A percentile compares a stretch with the other conserved stretches of the same genome.
Conservation (phyloP, 768 basidiomycete species). For the Lactarius evosmus region DNA sequence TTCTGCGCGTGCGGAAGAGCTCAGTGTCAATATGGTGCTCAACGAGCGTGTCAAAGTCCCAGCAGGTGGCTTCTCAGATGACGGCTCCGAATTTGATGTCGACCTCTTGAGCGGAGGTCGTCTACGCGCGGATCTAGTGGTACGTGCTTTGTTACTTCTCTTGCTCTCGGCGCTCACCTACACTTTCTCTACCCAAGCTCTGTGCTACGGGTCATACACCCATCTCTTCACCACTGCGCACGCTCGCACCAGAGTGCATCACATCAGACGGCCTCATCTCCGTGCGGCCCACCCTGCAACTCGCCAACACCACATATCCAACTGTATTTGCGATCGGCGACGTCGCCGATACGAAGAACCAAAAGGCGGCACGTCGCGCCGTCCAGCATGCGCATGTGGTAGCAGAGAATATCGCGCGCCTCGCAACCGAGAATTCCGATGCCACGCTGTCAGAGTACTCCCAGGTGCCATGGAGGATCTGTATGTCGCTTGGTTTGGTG, state of each 20-base stretch:
- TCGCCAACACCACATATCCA: constrained; percentile 25
- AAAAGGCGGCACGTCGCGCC: constrained; percentile 31
- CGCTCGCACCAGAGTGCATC: constrained; percentile 30
- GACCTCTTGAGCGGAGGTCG: constrained; percentile 25
- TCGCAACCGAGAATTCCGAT: constrained; percentile 13
- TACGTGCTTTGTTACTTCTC: constrained; percentile 1
- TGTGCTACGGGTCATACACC: constrained; percentile 36
- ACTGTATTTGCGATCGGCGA: constrained; percentile 33
- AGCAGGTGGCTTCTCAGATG: constrained; percentile 31
- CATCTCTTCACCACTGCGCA: constrained; percentile 30
- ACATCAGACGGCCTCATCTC: constrained; percentile 26
- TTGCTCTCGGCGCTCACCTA: not conserved
- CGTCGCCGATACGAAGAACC: constrained; percentile 31
- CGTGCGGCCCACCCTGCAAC: constrained; percentile 33
- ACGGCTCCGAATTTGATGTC: constrained; percentile 27
- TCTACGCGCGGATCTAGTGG: constrained; percentile 29
- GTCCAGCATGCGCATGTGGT: constrained; percentile 29
- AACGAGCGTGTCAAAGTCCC: constrained; percentile 33
- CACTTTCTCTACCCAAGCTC: constrained; percentile 28
- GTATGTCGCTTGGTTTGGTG: constrained; percentile 31
- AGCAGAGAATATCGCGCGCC: constrained; percentile 27
- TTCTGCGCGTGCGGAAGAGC: constrained; percentile 27
- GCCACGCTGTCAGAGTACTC: constrained; percentile 6
- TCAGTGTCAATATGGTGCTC: constrained; percentile 29
- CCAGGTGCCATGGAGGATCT: constrained; percentile 22